A percentile compares a stretch with the other conserved stretches of the same genome.
Evolutionary conservation across 495 filamentous ascomycete species (phyloP).

Genomic region (Hypoxylon rickii): DNA sequence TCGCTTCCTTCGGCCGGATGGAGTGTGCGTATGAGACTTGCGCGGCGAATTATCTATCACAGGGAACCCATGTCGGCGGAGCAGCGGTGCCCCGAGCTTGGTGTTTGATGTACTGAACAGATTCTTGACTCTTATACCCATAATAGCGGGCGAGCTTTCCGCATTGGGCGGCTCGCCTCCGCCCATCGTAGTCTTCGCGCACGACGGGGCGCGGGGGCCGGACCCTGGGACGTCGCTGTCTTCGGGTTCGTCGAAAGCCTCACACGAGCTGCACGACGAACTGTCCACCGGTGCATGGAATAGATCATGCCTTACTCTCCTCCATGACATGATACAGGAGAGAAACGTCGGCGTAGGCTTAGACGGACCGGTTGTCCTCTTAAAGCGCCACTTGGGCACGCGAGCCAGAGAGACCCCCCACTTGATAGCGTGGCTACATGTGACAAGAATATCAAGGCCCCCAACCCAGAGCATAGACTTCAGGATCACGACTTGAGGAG

Average conservation of each 20-base stretch:
- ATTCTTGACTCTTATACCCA: conserved; percentile 8
- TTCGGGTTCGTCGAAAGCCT: conserved; percentile 35
- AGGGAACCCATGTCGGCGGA: conserved; percentile 61
- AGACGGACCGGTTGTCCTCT: conserved; percentile 46
- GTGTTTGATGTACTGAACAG: conserved; percentile 21
- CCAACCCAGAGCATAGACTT: conserved; percentile 87
- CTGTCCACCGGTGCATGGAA: conserved; percentile 36
- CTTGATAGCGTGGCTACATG: conserved; percentile 74
- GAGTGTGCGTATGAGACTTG: conserved; percentile 55
- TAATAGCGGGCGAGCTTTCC: not conserved
- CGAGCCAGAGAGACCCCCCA: conserved; percentile 86
- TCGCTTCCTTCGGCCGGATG: conserved; percentile 69
- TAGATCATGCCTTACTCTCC: conserved; percentile 38
- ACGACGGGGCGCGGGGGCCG: conserved; percentile 9
- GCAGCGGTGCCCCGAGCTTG: conserved; percentile 18
- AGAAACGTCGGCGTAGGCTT: conserved; percentile 36
- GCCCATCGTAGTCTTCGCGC: conserved; percentile 15
- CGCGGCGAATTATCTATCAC: conserved; percentile 34
- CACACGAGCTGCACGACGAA: conserved; percentile 40
- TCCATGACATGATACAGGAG: conserved; percentile 34
- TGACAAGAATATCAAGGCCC: conserved; percentile 73
- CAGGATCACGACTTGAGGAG: conserved; percentile 84
- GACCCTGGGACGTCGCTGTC: conserved; percentile 19
- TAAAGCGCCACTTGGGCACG: conserved; percentile 90
- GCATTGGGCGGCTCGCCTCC: not conserved